phyloP scores from a whole-genome alignment of 352 stramenopile genomes.

The Globisporangium radiosum region DNA sequence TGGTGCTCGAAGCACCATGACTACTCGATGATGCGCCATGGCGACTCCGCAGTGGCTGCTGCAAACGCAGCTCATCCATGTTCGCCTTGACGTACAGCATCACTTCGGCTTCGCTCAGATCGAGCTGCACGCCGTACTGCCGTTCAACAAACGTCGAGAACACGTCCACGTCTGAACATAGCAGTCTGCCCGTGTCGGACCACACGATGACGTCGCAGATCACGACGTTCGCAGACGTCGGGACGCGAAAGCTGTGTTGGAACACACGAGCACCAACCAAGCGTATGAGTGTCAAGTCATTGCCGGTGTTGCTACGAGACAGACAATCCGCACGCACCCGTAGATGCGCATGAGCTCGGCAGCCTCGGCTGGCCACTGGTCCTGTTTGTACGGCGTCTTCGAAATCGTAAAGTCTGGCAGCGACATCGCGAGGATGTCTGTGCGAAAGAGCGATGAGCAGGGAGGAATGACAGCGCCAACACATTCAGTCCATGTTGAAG shows the following conservation, averaged over 20 bases:
- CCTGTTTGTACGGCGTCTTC: slow-evolving; percentile 38
- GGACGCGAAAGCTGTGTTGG: slow-evolving; percentile 22
- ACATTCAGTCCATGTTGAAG: too few species aligned
- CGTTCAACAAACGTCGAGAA: slow-evolving; percentile 58
- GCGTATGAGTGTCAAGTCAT: background rate
- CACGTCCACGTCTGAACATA: slow-evolving; percentile 53
- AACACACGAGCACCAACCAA: background rate
- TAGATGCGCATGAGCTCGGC: slow-evolving; percentile 37
- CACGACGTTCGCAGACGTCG: slow-evolving; percentile 31
- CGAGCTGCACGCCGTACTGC: slow-evolving; percentile 60
- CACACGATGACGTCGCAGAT: slow-evolving; percentile 68
- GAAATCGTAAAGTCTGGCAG: slow-evolving; percentile 50
- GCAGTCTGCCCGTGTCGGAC: slow-evolving; percentile 49
- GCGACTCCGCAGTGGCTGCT: slow-evolving; percentile 7
- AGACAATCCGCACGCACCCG: slow-evolving; percentile 23
- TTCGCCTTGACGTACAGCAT: slow-evolving; percentile 64
- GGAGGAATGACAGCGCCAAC: too few species aligned
- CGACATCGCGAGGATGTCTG: slow-evolving; percentile 48
- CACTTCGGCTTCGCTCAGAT: slow-evolving; percentile 56
- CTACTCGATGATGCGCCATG: too few species aligned
- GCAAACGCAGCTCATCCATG: slow-evolving; percentile 48
- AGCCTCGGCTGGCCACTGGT: slow-evolving; percentile 39
- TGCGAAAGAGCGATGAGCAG: too few species aligned
- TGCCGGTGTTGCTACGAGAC: background rate
- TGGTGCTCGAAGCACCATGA: too few species aligned